Evolutionary conservation across 1,284 basidiomycete species (phyloP).

Genomic region (Sanguinoderma infundibulare): DNA sequence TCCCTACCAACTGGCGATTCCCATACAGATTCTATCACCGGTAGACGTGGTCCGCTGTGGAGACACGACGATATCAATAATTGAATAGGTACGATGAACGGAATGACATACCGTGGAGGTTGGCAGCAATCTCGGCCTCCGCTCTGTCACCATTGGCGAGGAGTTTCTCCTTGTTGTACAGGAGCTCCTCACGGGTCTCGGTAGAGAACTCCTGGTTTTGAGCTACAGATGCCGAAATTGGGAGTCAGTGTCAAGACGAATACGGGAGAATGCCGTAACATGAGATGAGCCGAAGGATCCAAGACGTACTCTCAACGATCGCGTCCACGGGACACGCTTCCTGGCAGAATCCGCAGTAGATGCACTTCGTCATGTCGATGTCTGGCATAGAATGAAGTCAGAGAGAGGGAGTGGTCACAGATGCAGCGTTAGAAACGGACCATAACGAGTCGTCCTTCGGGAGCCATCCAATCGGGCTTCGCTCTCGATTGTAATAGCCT

Average conservation of each 20-base stretch:
- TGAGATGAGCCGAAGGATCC: slow-evolving; percentile 7
- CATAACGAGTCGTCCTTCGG: slow-evolving; percentile 96
- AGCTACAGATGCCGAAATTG: slow-evolving; percentile 43
- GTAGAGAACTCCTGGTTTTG: slow-evolving; percentile 97
- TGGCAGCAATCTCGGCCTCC: slow-evolving; percentile 96
- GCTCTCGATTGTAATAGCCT: slow-evolving; percentile 99
- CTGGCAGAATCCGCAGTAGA: slow-evolving; percentile 98
- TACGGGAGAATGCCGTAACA: slow-evolving; percentile 8
- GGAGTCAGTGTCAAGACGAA: slow-evolving; percentile 4
- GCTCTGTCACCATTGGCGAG: slow-evolving; percentile 95
- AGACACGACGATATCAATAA: slow-evolving; percentile 19
- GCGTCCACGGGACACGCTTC: slow-evolving; percentile 99
- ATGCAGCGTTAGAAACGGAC: slow-evolving; percentile 42
- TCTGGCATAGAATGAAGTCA: slow-evolving; percentile 50
- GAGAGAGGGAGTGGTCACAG: slow-evolving; percentile 15
- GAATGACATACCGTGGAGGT: slow-evolving; percentile 73
- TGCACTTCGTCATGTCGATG: slow-evolving; percentile 97
- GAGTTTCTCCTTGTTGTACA: slow-evolving; percentile 99
- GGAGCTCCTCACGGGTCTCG: slow-evolving; percentile 96
- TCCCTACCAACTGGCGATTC: slow-evolving; percentile 14
- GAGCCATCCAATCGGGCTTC: slow-evolving; percentile 96
- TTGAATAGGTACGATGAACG: slow-evolving; percentile 17
- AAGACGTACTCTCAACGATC: slow-evolving; percentile 92
- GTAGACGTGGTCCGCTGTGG: slow-evolving; percentile 64
- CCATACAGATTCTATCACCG: slow-evolving; percentile 44